Evolutionary conservation across 352 stramenopile genomes (phyloP).

Genomic region (Globisporangium orthogonon): DNA sequence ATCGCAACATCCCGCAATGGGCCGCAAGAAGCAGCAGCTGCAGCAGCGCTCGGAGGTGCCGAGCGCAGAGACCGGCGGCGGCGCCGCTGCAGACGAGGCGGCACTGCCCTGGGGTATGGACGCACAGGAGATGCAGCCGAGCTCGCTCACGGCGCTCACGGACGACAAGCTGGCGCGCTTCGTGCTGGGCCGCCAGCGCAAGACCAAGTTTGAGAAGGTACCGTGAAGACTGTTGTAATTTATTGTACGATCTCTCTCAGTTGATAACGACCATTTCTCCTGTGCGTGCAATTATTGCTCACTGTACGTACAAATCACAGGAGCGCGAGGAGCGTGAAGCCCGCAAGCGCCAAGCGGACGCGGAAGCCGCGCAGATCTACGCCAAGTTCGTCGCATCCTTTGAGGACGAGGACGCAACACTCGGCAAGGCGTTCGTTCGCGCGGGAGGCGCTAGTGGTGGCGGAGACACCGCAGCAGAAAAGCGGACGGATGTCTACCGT

Average conservation of each 20-base stretch:
- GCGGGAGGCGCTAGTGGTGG: not conserved
- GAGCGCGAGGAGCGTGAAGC: constrained; percentile 74
- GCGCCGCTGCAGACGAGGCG: not conserved
- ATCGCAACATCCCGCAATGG: not conserved
- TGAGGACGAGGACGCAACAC: constrained; percentile 56
- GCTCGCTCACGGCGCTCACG: constrained; percentile 54
- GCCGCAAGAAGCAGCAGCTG: constrained; percentile 1
- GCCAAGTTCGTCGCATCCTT: constrained; percentile 89
- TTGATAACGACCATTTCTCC: no score
- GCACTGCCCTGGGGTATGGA: constrained; percentile 59
- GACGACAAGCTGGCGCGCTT: constrained; percentile 80
- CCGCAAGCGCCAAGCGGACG: constrained; percentile 81
- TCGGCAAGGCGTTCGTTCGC: constrained; percentile 65
- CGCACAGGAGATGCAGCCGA: constrained; percentile 58
- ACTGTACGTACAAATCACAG: constrained; percentile 10
- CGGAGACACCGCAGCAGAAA: not conserved
- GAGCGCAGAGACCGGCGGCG: not conserved
- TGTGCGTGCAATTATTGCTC: no score
- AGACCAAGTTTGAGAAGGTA: constrained; percentile 86
- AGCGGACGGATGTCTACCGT: constrained; percentile 24
- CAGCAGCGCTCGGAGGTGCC: not conserved
- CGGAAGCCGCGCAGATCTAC: constrained; percentile 85
- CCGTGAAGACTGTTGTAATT: not conserved
- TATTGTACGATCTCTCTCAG: not conserved
- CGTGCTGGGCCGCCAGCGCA: constrained; percentile 73